Conservation (phyloP, 108 stramenopile genomes). For the Nannochloropsis oceanica region DNA sequence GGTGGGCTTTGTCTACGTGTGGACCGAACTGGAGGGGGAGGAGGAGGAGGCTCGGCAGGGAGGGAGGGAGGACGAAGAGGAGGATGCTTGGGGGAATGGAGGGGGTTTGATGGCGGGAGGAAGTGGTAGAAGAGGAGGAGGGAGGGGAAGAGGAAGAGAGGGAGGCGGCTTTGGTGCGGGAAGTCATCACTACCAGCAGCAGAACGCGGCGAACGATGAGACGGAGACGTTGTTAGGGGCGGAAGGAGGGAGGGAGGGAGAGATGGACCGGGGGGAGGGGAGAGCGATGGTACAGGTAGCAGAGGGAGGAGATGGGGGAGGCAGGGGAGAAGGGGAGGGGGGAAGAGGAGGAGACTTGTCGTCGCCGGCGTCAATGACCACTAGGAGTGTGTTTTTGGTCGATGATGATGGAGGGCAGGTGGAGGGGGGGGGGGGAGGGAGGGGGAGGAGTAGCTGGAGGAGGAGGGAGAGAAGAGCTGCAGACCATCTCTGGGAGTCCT, state of each 20-base stretch:
- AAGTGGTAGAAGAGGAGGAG: background rate
- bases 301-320: background rate
- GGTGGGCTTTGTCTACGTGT: too few relatives aligned
- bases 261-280: background rate
- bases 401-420: background rate
- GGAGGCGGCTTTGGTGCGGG: background rate
- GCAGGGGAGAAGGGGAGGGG: background rate
- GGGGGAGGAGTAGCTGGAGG: background rate
- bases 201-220: background rate
- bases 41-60: too few relatives aligned
- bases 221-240: background rate
- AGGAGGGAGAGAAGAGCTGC: too few relatives aligned
- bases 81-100: too few relatives aligned
- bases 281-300: background rate
- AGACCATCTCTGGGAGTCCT: too few relatives aligned
- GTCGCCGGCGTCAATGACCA: too few relatives aligned
- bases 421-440: background rate
- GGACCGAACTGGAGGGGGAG: too few relatives aligned
- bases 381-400: too few relatives aligned
- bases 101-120: constrained; percentile 15
- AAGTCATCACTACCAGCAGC: background rate
- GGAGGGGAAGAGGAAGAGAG: background rate
- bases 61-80: too few relatives aligned
- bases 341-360: background rate
- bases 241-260: background rate